These are phyloP conservation scores for Cladophialophora psammophila DNA, from an alignment of 2,329 filamentous ascomycete genomes.

Conservation along the genomic window DNA sequence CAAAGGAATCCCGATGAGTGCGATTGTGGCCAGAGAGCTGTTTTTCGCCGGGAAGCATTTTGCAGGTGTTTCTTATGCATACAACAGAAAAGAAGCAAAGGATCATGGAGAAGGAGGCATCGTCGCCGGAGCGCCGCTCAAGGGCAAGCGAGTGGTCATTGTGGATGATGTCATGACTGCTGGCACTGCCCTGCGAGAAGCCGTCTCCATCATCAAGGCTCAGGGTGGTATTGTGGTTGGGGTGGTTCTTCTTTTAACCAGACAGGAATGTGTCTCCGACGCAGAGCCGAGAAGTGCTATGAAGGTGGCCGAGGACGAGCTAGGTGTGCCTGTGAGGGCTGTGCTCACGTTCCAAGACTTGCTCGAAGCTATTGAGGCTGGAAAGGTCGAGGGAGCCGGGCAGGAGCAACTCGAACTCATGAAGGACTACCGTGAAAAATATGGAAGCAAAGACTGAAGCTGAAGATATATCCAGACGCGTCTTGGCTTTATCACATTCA, in stretches of 20 bases:
- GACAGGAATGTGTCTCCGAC: slow-evolving; percentile 69
- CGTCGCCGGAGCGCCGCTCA: slow-evolving; percentile 86
- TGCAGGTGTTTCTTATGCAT: slow-evolving; percentile 74
- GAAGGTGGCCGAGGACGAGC: slow-evolving; percentile 83
- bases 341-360: slow-evolving; percentile 88
- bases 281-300: slow-evolving; percentile 79
- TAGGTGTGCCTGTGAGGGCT: slow-evolving; percentile 80
- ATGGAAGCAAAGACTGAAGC: slow-evolving; percentile 48
- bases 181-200: slow-evolving; percentile 91
- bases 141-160: slow-evolving; percentile 85
- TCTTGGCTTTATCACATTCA: not conserved
- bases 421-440: slow-evolving; percentile 71
- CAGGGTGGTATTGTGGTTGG: slow-evolving; percentile 86
- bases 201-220: slow-evolving; percentile 84
- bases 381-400: slow-evolving; percentile 64
- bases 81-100: slow-evolving; percentile 96
- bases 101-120: slow-evolving; percentile 93
- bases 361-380: slow-evolving; percentile 65
- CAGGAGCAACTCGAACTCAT: slow-evolving; percentile 70
- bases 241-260: slow-evolving; percentile 86
- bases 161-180: slow-evolving; percentile 97
- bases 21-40: slow-evolving; percentile 77
- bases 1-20: slow-evolving; percentile 93
- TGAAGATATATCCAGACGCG: not conserved
- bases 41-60: slow-evolving; percentile 67